Conservation (phyloP, 2,329 filamentous ascomycete genomes). For the Fusarium pseudonygamai region DNA sequence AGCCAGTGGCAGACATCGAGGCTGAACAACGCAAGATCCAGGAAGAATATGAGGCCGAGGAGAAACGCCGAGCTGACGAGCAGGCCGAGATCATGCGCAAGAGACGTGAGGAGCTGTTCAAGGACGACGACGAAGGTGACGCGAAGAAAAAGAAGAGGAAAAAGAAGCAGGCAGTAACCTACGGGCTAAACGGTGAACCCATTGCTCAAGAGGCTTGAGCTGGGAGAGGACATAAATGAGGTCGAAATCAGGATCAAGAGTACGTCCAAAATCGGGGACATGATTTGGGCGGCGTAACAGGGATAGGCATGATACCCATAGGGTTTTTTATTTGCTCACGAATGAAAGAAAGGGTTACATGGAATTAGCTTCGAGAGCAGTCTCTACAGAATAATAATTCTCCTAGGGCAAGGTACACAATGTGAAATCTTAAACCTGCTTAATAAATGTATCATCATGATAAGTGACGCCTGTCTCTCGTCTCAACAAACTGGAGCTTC, state of each 20-base stretch:
- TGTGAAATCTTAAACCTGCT: neutral
- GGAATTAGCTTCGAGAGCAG: constrained; percentile 22
- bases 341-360: constrained; percentile 5
- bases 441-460: neutral
- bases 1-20: constrained; percentile 64
- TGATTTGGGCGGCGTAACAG: constrained; percentile 32
- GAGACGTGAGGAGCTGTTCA: constrained; percentile 61
- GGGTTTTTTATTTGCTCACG: constrained; percentile 37
- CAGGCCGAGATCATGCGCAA: constrained; percentile 58
- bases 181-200: constrained; percentile 52
- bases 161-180: constrained; percentile 48
- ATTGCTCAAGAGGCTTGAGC: constrained; percentile 41
- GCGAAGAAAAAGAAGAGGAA: constrained; percentile 49
- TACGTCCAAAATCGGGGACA: constrained; percentile 15
- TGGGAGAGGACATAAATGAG: constrained; percentile 1
- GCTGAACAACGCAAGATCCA: constrained; percentile 62
- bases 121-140: constrained; percentile 48
- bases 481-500: neutral
- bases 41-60: constrained; percentile 57
- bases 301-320: constrained; percentile 41
- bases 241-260: neutral
- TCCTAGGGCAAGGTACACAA: neutral
- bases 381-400: constrained; percentile 27
- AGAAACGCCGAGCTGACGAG: constrained; percentile 56
- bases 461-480: neutral